Evolutionary conservation across 176 grass and related monocot genomes (phyloP), one percentile per base, ranked within the genome.

Genomic region (Elaeis guineensis): DNA sequence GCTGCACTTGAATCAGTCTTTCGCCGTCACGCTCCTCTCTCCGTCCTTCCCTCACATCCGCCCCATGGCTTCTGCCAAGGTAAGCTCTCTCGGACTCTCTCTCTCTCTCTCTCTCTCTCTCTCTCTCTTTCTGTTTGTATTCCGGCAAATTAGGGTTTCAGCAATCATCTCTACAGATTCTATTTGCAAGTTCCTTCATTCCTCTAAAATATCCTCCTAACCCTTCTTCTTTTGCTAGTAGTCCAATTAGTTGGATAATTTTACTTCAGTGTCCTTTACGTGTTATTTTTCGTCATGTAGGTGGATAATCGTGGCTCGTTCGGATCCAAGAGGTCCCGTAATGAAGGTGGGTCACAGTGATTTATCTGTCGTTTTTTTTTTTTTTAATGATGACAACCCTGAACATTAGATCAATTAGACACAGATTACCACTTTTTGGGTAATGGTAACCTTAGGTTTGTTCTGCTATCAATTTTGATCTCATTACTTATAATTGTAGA

Each of bases 261-360:
- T 39, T 39, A 11, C 0, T 39, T 0, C 35, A 39, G 35, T 39
- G 35, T 12, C 9, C 35, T 39, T 39, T 39, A 11, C 2, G 29
- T 25, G 0, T 50, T 64, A 70, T 86, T 77, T 30, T 49, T 67
- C 64, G 61, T 66, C 49, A 49, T 67, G 61, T 64, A 96, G 83
- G 79, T 87, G 65, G 87, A 90, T 56, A 87, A 90, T 48, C 81
- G 82, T 11, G 86, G 80, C 66, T 80, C 80, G 8, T 74, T 96
- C 35, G 82, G 82, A 53, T 78, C 92, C 4, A 96, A 96, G 75
- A 87, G 92, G 74, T 87, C 75, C 29, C 92, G 86, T 55, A 90
- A 82, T 58, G 92, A 96, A 5, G 92, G 87, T 96, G 50, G 76
- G 83, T 51, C 49, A 75, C 66, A 44, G 54, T 48, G 50, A 51